A percentile compares a stretch with the other conserved stretches of the same genome.
These are phyloP conservation scores for Diaporthe australafricana DNA, from an alignment of 2,329 filamentous ascomycete genomes.

Conservation along the genomic window DNA sequence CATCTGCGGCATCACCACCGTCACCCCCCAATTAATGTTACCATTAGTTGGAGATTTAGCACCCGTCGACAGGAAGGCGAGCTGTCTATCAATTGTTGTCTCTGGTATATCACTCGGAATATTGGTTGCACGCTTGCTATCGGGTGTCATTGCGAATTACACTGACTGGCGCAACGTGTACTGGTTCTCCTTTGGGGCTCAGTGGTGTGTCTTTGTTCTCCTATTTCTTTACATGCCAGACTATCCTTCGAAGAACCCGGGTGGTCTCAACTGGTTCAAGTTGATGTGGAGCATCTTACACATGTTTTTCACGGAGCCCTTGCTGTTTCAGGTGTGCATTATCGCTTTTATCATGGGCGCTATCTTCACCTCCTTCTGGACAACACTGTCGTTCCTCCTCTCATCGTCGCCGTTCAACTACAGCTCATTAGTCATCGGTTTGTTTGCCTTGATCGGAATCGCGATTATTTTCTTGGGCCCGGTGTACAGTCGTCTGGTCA, in stretches of 20 bases:
- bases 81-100: constrained; percentile 78
- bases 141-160: constrained; percentile 80
- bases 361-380: constrained; percentile 66
- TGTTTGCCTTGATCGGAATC: constrained; percentile 84
- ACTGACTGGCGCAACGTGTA: constrained; percentile 82
- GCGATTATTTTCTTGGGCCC: constrained; percentile 76
- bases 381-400: constrained; percentile 82
- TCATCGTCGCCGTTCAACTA: constrained; percentile 77
- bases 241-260: constrained; percentile 80
- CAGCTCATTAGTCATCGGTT: constrained; percentile 74
- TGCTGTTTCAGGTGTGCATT: constrained; percentile 77
- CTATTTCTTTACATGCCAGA: constrained; percentile 83
- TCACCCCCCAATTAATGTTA: constrained; percentile 84
- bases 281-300: constrained; percentile 74
- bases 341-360: constrained; percentile 70
- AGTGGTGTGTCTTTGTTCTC: constrained; percentile 73
- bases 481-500: constrained; percentile 76
- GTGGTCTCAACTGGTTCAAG: constrained; percentile 71
- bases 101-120: constrained; percentile 82
- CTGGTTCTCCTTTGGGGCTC: constrained; percentile 79
- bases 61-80: constrained; percentile 74
- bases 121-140: constrained; percentile 79
- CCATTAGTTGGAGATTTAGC: constrained; percentile 84
- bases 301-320: constrained; percentile 73
- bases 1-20: constrained; percentile 80